phyloP scores from a whole-genome alignment of 306 rosid genomes.

The Styphnolobium japonicum region DNA sequence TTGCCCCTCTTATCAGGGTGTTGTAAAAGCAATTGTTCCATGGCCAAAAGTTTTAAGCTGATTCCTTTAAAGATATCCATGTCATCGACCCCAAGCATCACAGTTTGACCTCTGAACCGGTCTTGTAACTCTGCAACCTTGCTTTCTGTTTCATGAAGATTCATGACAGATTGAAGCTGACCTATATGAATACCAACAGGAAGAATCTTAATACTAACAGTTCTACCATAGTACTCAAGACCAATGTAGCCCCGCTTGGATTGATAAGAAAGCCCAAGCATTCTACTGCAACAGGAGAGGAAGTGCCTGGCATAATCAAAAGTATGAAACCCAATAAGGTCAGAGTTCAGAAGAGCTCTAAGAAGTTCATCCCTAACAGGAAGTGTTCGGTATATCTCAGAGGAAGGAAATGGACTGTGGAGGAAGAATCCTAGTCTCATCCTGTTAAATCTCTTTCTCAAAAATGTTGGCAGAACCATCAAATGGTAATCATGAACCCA shows the following conservation, averaged over 20 bases:
- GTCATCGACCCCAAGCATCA: slow-evolving; percentile 76
- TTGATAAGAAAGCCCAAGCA: slow-evolving; percentile 82
- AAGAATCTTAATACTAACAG: slow-evolving; percentile 56
- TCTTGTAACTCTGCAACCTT: slow-evolving; percentile 65
- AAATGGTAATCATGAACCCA: slow-evolving; percentile 96
- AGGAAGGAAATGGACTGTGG: slow-evolving; percentile 44
- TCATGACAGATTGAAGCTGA: slow-evolving; percentile 66
- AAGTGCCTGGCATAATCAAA: slow-evolving; percentile 93
- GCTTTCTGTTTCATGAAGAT: slow-evolving; percentile 58
- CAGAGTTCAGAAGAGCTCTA: slow-evolving; percentile 79
- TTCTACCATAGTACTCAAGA: slow-evolving; percentile 88
- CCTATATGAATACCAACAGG: slow-evolving; percentile 85
- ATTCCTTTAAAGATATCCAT: slow-evolving; percentile 74
- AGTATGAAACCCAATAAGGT: slow-evolving; percentile 88
- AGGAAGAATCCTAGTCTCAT: slow-evolving; percentile 44
- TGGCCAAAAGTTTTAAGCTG: slow-evolving; percentile 84
- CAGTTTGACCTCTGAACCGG: slow-evolving; percentile 61
- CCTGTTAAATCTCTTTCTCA: slow-evolving; percentile 56
- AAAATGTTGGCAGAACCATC: slow-evolving; percentile 91
- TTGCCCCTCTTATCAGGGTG: slow-evolving; percentile 82
- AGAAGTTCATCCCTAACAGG: slow-evolving; percentile 89
- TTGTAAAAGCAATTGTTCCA: slow-evolving; percentile 77
- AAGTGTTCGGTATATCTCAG: slow-evolving; percentile 73
- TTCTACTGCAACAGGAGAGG: slow-evolving; percentile 86
- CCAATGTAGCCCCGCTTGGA: slow-evolving; percentile 92